Evolutionary conservation across 805 yeast genomes (phyloP), one percentile per base, ranked within the genome.

Genomic region (Yamadazyma phyllophila): DNA sequence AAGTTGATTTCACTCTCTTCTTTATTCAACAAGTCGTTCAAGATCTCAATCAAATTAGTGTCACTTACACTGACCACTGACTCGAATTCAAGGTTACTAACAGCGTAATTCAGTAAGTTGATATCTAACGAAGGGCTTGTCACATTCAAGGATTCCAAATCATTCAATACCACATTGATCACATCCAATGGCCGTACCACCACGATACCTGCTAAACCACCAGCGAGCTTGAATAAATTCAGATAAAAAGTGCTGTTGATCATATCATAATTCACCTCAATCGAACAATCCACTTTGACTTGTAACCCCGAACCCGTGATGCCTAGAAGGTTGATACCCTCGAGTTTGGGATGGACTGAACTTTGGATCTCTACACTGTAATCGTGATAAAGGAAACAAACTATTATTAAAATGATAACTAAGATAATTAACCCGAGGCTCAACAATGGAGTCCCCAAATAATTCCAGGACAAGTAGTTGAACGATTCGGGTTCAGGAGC

Each of bases 241-340:
- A 59, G 53, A 41, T 61, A 61, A 2, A 66, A 7, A 2, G 39
- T 15, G 40, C 55, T 62, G 27, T 51, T 17, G 6, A 68, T 52
- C 7, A 55, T 45, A 39, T 56, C 60, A 48, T 69, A 70, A 49
- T 67, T 47, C 12, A 68, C 52, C 5, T 48, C 36, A 2, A 68
- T 43, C 0, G 58, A 41, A 2, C 66, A 67, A 4, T 51, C 47
- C 13, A 68, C 60, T 41, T 60, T 65, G 15, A 65, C 52, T 16
- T 59, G 53, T 5, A 66, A 37, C 2, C 75, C 74, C 6, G 43
- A 38, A 13, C 57, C 58, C 26, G 56, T 55, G 17, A 66, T 44
- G 10, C 50, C 50, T 3, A 55, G 38, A 6, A 67, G 46, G 3
- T 67, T 53, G 4, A 66, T 48, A 14, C 58, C 53, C 24, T 62